Base-by-base conservation (phyloP, 495 filamentous ascomycete genomes). In the Hyaloscypha bicolor region DNA sequence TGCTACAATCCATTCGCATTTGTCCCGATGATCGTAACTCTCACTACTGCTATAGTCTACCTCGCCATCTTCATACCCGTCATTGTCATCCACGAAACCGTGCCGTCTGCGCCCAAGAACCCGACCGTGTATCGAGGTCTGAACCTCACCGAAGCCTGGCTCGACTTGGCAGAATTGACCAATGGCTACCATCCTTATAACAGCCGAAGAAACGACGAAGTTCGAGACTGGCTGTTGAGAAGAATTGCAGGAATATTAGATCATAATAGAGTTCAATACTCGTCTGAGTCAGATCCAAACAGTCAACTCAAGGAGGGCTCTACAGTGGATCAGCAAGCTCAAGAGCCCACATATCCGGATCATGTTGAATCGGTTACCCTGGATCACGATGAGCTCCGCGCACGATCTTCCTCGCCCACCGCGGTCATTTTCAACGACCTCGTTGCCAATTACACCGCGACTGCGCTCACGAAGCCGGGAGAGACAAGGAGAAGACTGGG, bases 161-260 rank as follows among this genome's bases (percentile, higher is more conserved):
- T 82, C 19, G 94, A 99, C 74, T 84, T 99, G 22, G 85, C 91
- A 39, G 77, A 79, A 45, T 77, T 99, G 21, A 93, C 88, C n/a
- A 82, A 79, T 62, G 85, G 84, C 0, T 96, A 90, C 72, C 95
- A 96, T 72, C 95, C 94, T 0, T 96, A 91, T 77, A 98, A 97
- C 77, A 92, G 88, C 37, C 88, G 81, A 42, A 81, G 83, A 65
- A 98, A 97, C 72, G 95, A 96, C 69, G 83, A 88, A 8, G 84
- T 97, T 22, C 86, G 90, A 64, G 80, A 85, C 30, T 97, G 89
- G 83, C 77, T 99, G n/a, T 77, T 97, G 55, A 66, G 78, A 31
- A 84, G 93, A 56, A 84, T 97, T 67, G 76, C 89, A 65, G 81
- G 79, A 31, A 94, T 97, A 56, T 70, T 92, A 66, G 79, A 84